Base-by-base conservation (phyloP, 805 yeast species). In the Ogataea allantospora region DNA sequence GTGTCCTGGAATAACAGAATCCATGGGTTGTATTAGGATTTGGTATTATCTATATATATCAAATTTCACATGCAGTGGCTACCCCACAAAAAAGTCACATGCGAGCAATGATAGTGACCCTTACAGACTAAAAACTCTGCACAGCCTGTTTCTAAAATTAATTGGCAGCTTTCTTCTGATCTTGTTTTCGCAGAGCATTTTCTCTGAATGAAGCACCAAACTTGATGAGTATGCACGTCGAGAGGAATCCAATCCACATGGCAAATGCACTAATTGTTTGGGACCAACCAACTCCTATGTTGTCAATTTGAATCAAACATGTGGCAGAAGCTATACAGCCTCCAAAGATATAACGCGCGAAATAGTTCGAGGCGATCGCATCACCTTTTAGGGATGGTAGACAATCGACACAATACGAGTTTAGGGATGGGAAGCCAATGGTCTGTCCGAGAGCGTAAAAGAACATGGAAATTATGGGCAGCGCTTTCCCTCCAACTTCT, bases 341-440 rank as follows among this genome's bases (percentile, higher is more conserved):
- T 5, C 76, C 73, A 21, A 50, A 26, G 1, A 73, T 41, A 47
- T 68, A 75, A 33, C 83, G 56, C 2, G 70, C 54, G 33, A 72
- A 66, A 41, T 77, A 77, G 46, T 75, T 76, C 7, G 76, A 68
- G 0, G 73, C 78, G 27, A 77, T 70, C 1, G 77, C 80, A 49
- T 71, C 81, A 14, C 80, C 78, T 22, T 65, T 67, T 29, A 77
- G 51, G 21, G 71, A 65, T 1, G 80, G 80, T 69, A 75, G 64
- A 5, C 75, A 68, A 47, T 77, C 83, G 17, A 76, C 75, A 57
- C 80, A 75, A 50, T 77, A 77, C 2, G 81, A 69, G 47, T 77
- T 77, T 26, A 73, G 50, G 12, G 73, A 66, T 1, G 82, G 79
- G 48, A 74, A 77, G 7, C 67, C 54, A 17, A 69, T 57, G 0